phyloP scores from a whole-genome alignment of 2,329 filamentous ascomycete genomes.

The Botryotinia narcissicola region DNA sequence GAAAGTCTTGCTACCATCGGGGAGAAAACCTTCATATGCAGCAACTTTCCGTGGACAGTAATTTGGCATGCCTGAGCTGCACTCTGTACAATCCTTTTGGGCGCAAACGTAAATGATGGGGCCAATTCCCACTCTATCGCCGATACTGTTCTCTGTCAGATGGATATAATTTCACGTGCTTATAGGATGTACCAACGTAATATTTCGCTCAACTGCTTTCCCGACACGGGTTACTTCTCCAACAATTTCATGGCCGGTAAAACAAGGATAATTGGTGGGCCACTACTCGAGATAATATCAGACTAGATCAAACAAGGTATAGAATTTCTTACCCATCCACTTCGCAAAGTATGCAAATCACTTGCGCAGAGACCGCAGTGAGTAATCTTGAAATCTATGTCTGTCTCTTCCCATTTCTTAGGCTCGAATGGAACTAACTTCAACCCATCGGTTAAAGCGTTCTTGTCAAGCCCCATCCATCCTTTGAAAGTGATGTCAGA shows the following conservation, averaged over 20 bases:
- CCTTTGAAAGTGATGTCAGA: conserved; percentile 25
- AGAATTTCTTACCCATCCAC: conserved; percentile 29
- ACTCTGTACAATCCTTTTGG: conserved; percentile 4
- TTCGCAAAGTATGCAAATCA: conserved; percentile 34
- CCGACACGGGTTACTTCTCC: conserved; percentile 46
- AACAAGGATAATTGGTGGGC: conserved; percentile 41
- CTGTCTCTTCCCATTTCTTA: conserved; percentile 46
- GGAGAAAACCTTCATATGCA: conserved; percentile 2
- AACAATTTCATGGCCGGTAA: conserved; percentile 50
- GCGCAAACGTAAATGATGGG: conserved; percentile 9
- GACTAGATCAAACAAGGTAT: not conserved
- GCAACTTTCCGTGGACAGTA: conserved; percentile 18
- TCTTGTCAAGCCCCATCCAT: conserved; percentile 36
- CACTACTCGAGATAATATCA: conserved; percentile 27
- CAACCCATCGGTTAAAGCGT: conserved; percentile 33
- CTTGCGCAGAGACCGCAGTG: conserved; percentile 49
- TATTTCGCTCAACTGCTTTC: conserved; percentile 32
- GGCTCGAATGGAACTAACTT: conserved; percentile 40
- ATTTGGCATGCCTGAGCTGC: conserved; percentile 9
- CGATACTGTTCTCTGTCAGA: conserved; percentile 1
- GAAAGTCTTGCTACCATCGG: conserved; percentile 14
- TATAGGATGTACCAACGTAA: conserved; percentile 4
- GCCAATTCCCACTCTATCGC: conserved; percentile 5
- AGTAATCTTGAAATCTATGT: conserved; percentile 46
- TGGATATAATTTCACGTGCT: not conserved